Percentiles rank a stretch among this genome's conserved stretches.
Conservation (phyloP, 805 yeast species). For the Lipomyces spencermartinsiae region DNA sequence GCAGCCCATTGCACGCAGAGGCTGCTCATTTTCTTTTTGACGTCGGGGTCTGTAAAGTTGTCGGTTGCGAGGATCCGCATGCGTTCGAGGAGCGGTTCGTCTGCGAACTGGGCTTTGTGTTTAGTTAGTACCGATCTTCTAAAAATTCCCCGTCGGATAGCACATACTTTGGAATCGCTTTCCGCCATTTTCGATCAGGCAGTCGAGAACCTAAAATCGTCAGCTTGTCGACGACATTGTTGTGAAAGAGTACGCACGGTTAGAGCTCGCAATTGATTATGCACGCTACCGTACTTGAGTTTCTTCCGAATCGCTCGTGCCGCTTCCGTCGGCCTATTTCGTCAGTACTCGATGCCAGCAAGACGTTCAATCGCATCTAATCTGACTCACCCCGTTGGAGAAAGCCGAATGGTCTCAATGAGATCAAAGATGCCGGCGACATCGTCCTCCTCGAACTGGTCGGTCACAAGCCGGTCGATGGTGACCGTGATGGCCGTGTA, state of each 20-base stretch:
- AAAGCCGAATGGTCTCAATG: conserved; percentile 57
- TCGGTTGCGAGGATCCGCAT: conserved; percentile 60
- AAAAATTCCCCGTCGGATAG: background rate
- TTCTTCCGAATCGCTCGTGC: conserved; percentile 90
- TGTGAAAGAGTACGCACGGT: conserved; percentile 46
- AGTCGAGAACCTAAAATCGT: conserved; percentile 53
- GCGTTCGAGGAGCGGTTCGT: conserved; percentile 69
- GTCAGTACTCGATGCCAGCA: conserved; percentile 14
- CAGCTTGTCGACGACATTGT: background rate
- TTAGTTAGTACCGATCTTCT: background rate
- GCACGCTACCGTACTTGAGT: conserved; percentile 77
- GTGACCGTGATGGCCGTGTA: conserved; percentile 52
- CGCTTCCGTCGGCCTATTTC: conserved; percentile 68
- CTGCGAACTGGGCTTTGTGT: conserved; percentile 47
- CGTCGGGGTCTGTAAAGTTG: conserved; percentile 49
- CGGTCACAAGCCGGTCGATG: conserved; percentile 48
- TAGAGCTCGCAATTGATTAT: conserved; percentile 72
- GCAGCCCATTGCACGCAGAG: conserved; percentile 72
- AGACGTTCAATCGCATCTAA: background rate
- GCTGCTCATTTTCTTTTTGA: conserved; percentile 55
- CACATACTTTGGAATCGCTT: conserved; percentile 41
- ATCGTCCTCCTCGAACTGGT: conserved; percentile 47
- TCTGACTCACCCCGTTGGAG: conserved; percentile 47
- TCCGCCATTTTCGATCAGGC: conserved; percentile 64
- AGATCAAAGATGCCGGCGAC: conserved; percentile 62